Base-by-base conservation (phyloP, 768 basidiomycete species). In the Russula virescens region DNA sequence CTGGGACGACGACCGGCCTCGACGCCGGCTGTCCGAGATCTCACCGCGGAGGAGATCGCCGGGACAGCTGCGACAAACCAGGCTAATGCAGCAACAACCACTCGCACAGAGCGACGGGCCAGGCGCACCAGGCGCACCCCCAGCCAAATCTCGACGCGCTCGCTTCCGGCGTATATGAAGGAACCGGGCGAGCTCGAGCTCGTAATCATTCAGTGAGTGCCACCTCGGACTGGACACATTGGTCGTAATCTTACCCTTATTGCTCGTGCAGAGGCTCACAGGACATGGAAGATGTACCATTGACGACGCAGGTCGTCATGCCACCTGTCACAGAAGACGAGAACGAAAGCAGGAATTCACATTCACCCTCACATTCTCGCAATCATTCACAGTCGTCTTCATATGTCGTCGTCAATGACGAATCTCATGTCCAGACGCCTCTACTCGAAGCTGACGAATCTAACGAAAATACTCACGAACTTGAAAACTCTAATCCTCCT, bases 101-200 rank as follows among this genome's bases (percentile, higher is more conserved):
- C 46, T 31, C 58, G 38, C 28, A 49, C 58, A 16, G 50, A 55
- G 16, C 60, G 70, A 38, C 68, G 71, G 35, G 63, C 73, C 14
- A 74, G 86, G 26, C 75, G 81, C 54, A 75, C 75, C 8, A 73
- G 79, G 38, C 79, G 88, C 42, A 91, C 88, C 5, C 87, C 91
- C 4, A 91, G 88, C 49, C 89, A 91, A 71, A 84, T 91, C 55
- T 90, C 88, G 6, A 89, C 88, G 9, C 83, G 80, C 31, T 90
- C 87, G 6, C 71, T 93, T 34, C 91, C 91, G 6, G 82, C 79
- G 31, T 93, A 93, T 68, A 88, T 83, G 76, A 91, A 91, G 73
- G 90, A 93, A 63, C 89, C 91, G 0, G 90, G 89, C 18, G 91
- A 91, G 52, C 78, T 86, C 43, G 91, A 93, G 71, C 78, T 93